Base-by-base conservation (phyloP, 176 grass and related monocot species). In the Rhipidocladum racemiflorum region DNA sequence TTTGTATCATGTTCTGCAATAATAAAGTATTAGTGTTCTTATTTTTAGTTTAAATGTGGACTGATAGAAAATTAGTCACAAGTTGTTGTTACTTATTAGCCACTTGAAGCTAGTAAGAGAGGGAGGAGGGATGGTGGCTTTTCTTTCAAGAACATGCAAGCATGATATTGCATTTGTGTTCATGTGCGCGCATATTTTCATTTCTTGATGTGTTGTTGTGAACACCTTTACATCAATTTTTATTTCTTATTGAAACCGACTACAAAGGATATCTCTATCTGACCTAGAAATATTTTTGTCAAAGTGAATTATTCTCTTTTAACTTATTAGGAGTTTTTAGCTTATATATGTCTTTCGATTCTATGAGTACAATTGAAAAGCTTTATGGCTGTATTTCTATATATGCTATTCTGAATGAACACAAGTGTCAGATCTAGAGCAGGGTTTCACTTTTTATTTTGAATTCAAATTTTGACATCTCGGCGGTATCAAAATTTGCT, bases 341-440 rank as follows among this genome's bases (percentile, higher is more conserved):
- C 20, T 90, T 84, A 83, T 66, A 79, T 67, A 70, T 70, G 56
- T 53, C 73, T 39, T 88, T 76, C 7, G 17, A 40, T 42, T 74
- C 74, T 18, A 88, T 88, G 91, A 70, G 67, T 67, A 63, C 83
- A 63, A 88, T 91, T 79, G 83, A 88, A 83, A 94, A 85, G 75
- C 65, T 94, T n/a, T 91, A 94, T 65, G 91, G 2, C 43, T 62
- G 42, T 20, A 6, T 51, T 79, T 8, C 21, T 30, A 32, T 49
- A n/a, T n/a, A n/a, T n/a, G 38, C 15, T 85, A 18, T 59, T 4
- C 17, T 61, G 27, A 28, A 69, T 27, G 43, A 68, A 68, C 24
- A 29, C 14, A 42, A 80, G 38, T 9, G 5, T 56, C 23, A 44
- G 23, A 69, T 23, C 67, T n/a, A 43, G 43, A 69, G 16, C 16